phyloP scores from a whole-genome alignment of 129 eudicot genomes.

The Helichrysum umbraculigerum region DNA sequence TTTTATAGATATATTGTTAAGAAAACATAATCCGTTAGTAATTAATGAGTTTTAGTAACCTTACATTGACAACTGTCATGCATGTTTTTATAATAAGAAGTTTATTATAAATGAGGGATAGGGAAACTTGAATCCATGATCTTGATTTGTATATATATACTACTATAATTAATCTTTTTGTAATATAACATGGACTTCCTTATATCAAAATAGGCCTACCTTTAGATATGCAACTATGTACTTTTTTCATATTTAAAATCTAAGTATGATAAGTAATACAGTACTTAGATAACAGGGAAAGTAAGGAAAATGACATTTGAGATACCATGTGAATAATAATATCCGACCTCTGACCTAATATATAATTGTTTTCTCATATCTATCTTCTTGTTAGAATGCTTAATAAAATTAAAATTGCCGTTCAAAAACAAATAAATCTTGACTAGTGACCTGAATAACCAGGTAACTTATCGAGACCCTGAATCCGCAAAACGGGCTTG shows the following conservation, averaged over 20 bases:
- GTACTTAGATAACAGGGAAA: not conserved
- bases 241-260: not conserved
- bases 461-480: conserved; percentile 87
- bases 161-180: too few relatives aligned
- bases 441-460: not conserved
- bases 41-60: conserved; percentile 8
- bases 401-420: too few relatives aligned
- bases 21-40: not conserved
- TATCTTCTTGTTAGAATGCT: too few relatives aligned
- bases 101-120: not conserved
- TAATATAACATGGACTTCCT: not conserved
- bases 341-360: too few relatives aligned
- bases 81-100: conserved; percentile 17
- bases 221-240: not conserved
- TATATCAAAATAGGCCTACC: not conserved
- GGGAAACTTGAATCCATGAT: not conserved
- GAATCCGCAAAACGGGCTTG: conserved; percentile 84
- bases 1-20: not conserved
- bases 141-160: not conserved
- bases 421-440: too few relatives aligned
- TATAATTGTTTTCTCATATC: too few relatives aligned
- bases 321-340: not conserved
- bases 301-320: not conserved
- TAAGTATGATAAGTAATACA: not conserved
- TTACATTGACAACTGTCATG: conserved; percentile 32